phyloP scores from a whole-genome alignment of 2,329 filamentous ascomycete genomes.

The Teratosphaeria viscida region DNA sequence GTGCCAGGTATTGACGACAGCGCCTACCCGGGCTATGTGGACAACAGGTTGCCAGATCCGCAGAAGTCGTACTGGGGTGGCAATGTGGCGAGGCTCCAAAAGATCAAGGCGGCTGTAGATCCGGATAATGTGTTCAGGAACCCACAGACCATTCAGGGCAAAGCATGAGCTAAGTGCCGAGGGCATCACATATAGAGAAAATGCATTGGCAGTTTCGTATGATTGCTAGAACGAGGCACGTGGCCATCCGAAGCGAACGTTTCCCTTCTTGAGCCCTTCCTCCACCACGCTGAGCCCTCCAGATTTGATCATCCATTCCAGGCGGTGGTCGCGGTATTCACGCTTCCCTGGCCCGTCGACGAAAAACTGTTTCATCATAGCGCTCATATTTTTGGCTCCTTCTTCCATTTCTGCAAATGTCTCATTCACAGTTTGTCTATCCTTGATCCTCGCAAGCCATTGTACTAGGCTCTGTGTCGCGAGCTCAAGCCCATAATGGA shows the following conservation, averaged over 20 bases:
- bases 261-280: conserved; percentile 13
- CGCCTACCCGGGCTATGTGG: conserved; percentile 14
- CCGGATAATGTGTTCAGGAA: conserved; percentile 18
- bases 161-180: neutral
- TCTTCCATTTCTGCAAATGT: conserved; percentile 17
- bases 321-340: conserved; percentile 19
- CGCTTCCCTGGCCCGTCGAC: conserved; percentile 5
- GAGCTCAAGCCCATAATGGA: conserved; percentile 13
- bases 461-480: conserved; percentile 7
- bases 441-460: conserved; percentile 13
- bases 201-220: neutral
- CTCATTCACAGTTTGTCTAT: conserved; percentile 12
- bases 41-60: conserved; percentile 21
- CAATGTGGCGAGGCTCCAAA: conserved; percentile 20
- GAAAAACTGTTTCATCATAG: conserved; percentile 4
- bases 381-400: conserved; percentile 10
- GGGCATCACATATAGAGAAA: neutral
- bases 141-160: conserved; percentile 6
- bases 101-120: conserved; percentile 24
- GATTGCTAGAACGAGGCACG: neutral
- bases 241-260: conserved; percentile 12
- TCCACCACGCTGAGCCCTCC: conserved; percentile 14
- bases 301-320: conserved; percentile 16
- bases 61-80: conserved; percentile 21
- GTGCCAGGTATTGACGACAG: conserved; percentile 5